A percentile compares a stretch with the other conserved stretches of the same genome.
Conservation (phyloP, 495 filamentous ascomycete genomes). For the Penicillium bovifimosum region DNA sequence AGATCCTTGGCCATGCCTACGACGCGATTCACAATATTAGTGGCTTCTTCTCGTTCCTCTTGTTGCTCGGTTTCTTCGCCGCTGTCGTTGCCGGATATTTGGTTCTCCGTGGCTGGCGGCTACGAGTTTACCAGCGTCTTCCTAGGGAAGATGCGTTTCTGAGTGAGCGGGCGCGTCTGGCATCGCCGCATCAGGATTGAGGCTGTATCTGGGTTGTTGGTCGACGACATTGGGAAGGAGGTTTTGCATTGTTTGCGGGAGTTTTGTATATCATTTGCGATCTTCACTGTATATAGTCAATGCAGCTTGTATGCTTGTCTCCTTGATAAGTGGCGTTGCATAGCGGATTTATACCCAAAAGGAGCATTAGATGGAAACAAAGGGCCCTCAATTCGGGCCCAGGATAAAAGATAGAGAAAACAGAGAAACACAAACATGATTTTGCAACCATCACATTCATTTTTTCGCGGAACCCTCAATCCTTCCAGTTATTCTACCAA, state of each 20-base stretch:
- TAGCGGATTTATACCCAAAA: no score
- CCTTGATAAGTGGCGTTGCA: no score
- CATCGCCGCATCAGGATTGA: slow-evolving; percentile 12
- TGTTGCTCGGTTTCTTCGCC: slow-evolving; percentile 20
- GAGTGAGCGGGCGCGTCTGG: slow-evolving; percentile 14
- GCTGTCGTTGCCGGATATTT: slow-evolving; percentile 18
- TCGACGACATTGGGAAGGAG: not conserved
- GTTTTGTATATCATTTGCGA: slow-evolving; percentile 1
- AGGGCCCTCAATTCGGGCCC: no score
- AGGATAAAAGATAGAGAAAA: no score
- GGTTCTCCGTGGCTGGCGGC: slow-evolving; percentile 26
- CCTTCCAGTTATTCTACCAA: slow-evolving; percentile 8
- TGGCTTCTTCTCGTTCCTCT: slow-evolving; percentile 17
- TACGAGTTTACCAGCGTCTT: slow-evolving; percentile 23
- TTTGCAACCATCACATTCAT: slow-evolving; percentile 21
- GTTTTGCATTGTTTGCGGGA: slow-evolving; percentile 2
- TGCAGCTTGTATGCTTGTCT: no score
- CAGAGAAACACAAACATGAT: no score
- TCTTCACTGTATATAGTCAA: slow-evolving; percentile 1
- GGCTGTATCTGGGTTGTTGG: not conserved
- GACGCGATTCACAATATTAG: slow-evolving; percentile 19
- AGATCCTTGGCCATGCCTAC: slow-evolving; percentile 16
- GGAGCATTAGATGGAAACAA: no score
- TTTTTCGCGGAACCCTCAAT: slow-evolving; percentile 12
- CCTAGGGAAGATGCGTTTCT: slow-evolving; percentile 8